A percentile compares a stretch with the other conserved stretches of the same genome.
phyloP scores from a whole-genome alignment of 768 basidiomycete species.

The Podaxis sp. region DNA sequence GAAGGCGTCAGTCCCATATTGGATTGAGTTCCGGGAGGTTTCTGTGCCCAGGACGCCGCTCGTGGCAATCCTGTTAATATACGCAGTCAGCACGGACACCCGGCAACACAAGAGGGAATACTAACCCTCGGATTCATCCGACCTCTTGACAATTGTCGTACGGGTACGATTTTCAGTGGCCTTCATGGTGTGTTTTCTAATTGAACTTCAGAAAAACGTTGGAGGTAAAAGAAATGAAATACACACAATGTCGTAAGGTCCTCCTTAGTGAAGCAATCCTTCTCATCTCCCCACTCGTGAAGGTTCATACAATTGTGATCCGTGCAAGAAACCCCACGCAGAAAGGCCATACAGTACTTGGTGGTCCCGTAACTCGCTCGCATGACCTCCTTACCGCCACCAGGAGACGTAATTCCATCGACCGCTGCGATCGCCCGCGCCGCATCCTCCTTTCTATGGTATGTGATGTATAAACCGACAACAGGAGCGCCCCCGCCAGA shows the following conservation, averaged over 20 bases:
- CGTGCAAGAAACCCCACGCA: conserved; percentile 80
- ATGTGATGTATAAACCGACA: conserved; percentile 96
- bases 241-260: conserved; percentile 87
- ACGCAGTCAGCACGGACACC: conserved; percentile 12
- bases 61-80: conserved; percentile 58
- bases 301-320: conserved; percentile 92
- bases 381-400: conserved; percentile 86
- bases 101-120: background rate
- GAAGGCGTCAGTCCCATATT: conserved; percentile 10
- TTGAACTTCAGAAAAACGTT: conserved; percentile 14
- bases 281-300: conserved; percentile 98
- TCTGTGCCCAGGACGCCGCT: conserved; percentile 63
- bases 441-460: conserved; percentile 92
- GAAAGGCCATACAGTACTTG: conserved; percentile 95
- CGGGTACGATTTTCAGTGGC: conserved; percentile 74
- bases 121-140: conserved; percentile 62
- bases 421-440: conserved; percentile 90
- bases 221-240: conserved; percentile 6
- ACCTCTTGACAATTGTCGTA: conserved; percentile 47
- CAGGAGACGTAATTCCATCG: conserved; percentile 90
- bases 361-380: conserved; percentile 95
- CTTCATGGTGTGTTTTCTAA: conserved; percentile 91
- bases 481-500: conserved; percentile 72
- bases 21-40: conserved; percentile 26
- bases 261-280: conserved; percentile 96